Percentiles rank a stretch among this genome's conserved stretches.
Conservation (phyloP, 345 rosid genomes). For the Moricandia moricandioides region DNA sequence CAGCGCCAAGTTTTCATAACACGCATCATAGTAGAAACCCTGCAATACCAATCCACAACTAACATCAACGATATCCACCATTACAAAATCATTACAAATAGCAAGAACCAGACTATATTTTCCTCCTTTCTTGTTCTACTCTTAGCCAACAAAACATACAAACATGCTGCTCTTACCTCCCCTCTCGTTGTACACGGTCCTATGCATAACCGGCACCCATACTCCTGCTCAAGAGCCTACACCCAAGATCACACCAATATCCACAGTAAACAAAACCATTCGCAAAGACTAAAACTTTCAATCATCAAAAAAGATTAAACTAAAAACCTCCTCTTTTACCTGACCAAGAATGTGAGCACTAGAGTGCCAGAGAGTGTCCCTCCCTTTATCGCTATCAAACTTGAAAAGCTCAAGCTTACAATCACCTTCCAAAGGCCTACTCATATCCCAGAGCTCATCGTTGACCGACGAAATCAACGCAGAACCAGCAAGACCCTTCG, state of each 20-base stretch:
- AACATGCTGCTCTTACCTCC: constrained; percentile 52
- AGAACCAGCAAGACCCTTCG: constrained; percentile 64
- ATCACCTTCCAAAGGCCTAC: constrained; percentile 71
- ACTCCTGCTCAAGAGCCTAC: constrained; percentile 79
- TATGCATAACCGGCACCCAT: constrained; percentile 92
- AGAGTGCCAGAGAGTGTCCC: constrained; percentile 98
- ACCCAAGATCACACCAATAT: constrained; percentile 9
- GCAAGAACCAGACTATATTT: background rate
- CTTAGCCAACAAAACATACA: constrained; percentile 15
- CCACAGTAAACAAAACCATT: background rate
- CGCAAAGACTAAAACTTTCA: background rate
- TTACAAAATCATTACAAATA: background rate
- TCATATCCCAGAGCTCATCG: constrained; percentile 92
- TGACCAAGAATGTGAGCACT: constrained; percentile 98
- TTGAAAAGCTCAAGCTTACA: constrained; percentile 71
- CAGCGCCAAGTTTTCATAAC: constrained; percentile 73
- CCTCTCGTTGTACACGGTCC: constrained; percentile 99
- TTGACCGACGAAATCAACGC: constrained; percentile 76
- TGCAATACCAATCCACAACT: constrained; percentile 36
- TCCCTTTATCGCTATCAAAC: constrained; percentile 75
- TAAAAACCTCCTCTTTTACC: constrained; percentile 40
- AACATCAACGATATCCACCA: constrained; percentile 7
- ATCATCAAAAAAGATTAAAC: background rate
- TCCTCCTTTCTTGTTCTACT: background rate
- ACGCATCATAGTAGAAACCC: constrained; percentile 99